Conservation (phyloP, 208 protist genomes). For the Trypanosoma vivax region DNA sequence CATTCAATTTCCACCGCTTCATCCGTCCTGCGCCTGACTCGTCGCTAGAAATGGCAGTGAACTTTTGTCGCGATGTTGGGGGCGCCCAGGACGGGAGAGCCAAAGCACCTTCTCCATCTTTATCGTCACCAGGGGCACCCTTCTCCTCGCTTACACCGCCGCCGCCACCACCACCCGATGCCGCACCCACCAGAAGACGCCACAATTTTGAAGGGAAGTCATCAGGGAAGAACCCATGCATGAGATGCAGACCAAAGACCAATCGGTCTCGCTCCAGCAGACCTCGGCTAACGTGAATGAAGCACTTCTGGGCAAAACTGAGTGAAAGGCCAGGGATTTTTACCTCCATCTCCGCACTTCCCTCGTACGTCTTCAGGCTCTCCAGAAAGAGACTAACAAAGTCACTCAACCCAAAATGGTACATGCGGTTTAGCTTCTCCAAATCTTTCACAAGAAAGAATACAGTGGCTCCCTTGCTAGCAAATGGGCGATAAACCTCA, state of each 20-base stretch:
- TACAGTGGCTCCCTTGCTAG: constrained; percentile 73
- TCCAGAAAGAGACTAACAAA: constrained; percentile 86
- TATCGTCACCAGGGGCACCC: too few species aligned
- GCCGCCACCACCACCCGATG: constrained; percentile 6
- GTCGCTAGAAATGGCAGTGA: constrained; percentile 40
- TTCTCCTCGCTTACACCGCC: too few species aligned
- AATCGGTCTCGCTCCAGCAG: constrained; percentile 91
- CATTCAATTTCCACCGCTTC: constrained; percentile 58
- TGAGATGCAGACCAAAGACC: constrained; percentile 92
- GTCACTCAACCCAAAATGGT: constrained; percentile 91
- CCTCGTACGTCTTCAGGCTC: constrained; percentile 50
- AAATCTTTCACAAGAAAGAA: constrained; percentile 93
- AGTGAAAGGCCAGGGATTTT: constrained; percentile 59
- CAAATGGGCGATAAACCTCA: constrained; percentile 91
- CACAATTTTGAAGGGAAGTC: constrained; percentile 79
- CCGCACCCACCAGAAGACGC: constrained; percentile 77
- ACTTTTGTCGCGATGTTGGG: constrained; percentile 44
- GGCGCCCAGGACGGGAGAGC: constrained; percentile 58
- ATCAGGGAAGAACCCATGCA: constrained; percentile 78
- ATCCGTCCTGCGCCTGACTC: constrained; percentile 21
- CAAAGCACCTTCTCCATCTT: constrained; percentile 15
- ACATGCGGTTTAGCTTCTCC: constrained; percentile 93
- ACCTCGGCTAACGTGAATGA: constrained; percentile 59
- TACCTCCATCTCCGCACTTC: constrained; percentile 19
- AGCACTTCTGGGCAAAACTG: constrained; percentile 59